Base-by-base conservation (phyloP, 441 rosid genomes). In the Brassica balearica region DNA sequence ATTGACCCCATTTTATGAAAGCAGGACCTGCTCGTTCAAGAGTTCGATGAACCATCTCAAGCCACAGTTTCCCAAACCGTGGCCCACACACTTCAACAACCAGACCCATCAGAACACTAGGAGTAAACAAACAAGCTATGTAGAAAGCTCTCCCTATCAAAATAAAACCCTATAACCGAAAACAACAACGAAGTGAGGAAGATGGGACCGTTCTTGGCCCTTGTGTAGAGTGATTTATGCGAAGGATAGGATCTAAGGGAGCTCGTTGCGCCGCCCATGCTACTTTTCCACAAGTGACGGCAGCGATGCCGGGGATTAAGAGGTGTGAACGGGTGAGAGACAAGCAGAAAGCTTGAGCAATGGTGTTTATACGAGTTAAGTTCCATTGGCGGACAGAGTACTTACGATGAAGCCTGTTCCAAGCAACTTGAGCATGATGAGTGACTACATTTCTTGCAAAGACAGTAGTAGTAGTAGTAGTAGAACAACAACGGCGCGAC, bases 1-100 rank as follows among this genome's bases (percentile, higher is more conserved):
- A 97, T 74, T 97, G 98, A 73, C 99, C 99, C 99, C 99, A 97
- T 86, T 97, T 97, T 74, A 97, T 97, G 78, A 97, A 97, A 64
- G 99, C 99, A 62, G 99, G 99, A 72, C 99, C 99, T 65, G 99
- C 99, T 71, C 41, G 78, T 81, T 95, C 99, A 17, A 97, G 83
- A 1, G 99, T 92, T 29, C 88, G 87, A 81, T 80, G 99, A 67
- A 97, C 87, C 79, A 92, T 85, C 82, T 79, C 83, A 82, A 97
- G 97, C 97, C 97, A 97, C 23, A 84, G 1, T 70, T 85, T 88
- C 85, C 99, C 87, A 79, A 87, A 93, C 63, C 82, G 78, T 46
- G 91, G 84, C 46, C 99, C 99, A 78, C 86, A 87, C 56, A 19
- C 7, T 75, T 90, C 95, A 2, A 85, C 96, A 86, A 93, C 89